Evolutionary conservation across 805 yeast genomes (phyloP), one percentile per base, ranked within the genome.

Genomic region (Ogataea methylovora): DNA sequence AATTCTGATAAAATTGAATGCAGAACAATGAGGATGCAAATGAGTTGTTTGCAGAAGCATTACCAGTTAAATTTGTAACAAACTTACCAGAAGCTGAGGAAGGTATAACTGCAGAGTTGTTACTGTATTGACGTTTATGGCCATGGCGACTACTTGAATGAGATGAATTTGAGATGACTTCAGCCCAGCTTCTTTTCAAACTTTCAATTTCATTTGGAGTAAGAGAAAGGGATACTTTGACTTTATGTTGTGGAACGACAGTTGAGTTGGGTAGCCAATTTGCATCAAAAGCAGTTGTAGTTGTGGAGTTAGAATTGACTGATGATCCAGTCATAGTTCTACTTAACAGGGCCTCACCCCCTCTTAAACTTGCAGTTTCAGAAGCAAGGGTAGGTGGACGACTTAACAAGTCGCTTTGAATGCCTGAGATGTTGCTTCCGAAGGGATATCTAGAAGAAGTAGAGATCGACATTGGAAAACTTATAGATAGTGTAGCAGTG

Each of bases 1-100:
- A 57, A 49, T 83, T 84, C 34, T 76, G 71, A 57, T 84, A 84
- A 50, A 84, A 72, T 52, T 84, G 94, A 35, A 78, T 67, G 49
- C 90, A 82, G 52, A 84, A 84, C 21, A 81, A 57, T 1, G 84
- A 75, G 15, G 73, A 69, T 20, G 69, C 68, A 45, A 59, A 74
- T 33, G 65, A 66, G 10, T 51, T 40, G 3, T 49, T n/a, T 21
- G 39, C 38, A 30, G 31, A 13, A 7, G 44, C 33, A 19, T 32
- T n/a, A 5, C 23, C 18, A 22, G 11, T 24, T 8, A 29, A 21
- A 10, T 32, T 28, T 8, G 14, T 30, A 4, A 24, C 15, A 19
- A 27, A 36, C 22, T 27, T 31, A 13, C 15, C 9, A 3, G 38
- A 17, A 16, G 30, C 7, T 24, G 21, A 8, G 25, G 12, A 4